Conservation (phyloP, 2,329 filamentous ascomycete genomes). For the Sporothrix brasiliensis region DNA sequence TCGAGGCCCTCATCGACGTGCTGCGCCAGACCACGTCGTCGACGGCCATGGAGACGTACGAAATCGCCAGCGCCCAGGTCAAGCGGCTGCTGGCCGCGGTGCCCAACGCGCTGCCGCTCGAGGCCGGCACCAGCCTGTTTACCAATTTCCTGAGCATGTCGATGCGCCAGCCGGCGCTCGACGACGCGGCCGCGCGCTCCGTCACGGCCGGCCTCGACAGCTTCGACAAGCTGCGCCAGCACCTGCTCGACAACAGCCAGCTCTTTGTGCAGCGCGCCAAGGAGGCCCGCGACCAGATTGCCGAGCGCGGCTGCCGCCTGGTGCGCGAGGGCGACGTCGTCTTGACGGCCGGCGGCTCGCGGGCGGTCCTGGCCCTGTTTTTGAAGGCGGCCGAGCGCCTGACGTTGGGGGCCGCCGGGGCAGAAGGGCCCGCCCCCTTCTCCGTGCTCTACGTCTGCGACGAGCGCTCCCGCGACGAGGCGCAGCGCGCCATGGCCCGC, state of each 20-base stretch:
- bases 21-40: slow-evolving; percentile 77
- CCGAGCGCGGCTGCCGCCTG: slow-evolving; percentile 74
- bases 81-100: slow-evolving; percentile 75
- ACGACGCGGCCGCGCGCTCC: background rate
- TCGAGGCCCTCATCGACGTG: slow-evolving; percentile 71
- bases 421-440: slow-evolving; percentile 54
- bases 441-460: slow-evolving; percentile 78
- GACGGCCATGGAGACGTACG: slow-evolving; percentile 92
- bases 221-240: slow-evolving; percentile 80
- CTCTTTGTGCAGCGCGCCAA: slow-evolving; percentile 87
- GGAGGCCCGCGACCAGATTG: slow-evolving; percentile 80
- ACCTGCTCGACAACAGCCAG: slow-evolving; percentile 82
- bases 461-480: slow-evolving; percentile 58
- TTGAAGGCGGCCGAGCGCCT: slow-evolving; percentile 69
- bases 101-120: slow-evolving; percentile 86
- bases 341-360: slow-evolving; percentile 86
- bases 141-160: slow-evolving; percentile 87
- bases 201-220: slow-evolving; percentile 50
- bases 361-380: slow-evolving; percentile 79
- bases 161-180: slow-evolving; percentile 55
- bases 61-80: slow-evolving; percentile 77
- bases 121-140: slow-evolving; percentile 93
- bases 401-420: slow-evolving; percentile 35
- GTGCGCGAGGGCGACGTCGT: slow-evolving; percentile 77
- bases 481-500: slow-evolving; percentile 68